Base-by-base conservation (phyloP, 2,329 filamentous ascomycete species). In the Sphaerostilbella broomeana region DNA sequence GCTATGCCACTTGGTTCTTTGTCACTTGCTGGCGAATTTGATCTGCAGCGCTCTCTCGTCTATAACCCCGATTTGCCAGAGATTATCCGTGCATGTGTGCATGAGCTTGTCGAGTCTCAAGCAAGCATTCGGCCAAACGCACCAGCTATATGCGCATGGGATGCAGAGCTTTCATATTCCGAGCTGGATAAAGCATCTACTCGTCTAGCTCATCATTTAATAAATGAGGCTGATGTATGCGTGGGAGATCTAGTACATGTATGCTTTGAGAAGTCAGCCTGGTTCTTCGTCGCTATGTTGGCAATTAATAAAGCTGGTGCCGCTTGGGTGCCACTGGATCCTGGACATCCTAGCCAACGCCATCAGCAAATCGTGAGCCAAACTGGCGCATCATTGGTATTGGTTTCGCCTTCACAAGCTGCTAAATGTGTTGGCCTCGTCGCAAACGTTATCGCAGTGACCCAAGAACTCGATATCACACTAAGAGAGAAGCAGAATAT, bases 251-350 rank as follows among this genome's bases (percentile, higher is more conserved):
- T 41, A 21, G 31, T 41, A 7, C 38, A 41, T 13, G 38, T 41
- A 25, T 41, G 38, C 12, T 41, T 41, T 7, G 38, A 41, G n/a
- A 41, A 41, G 9, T 41, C 38, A 15, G 21, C 36, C 18, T 40
- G 35, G 35, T 39, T 40, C 10, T 16, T 43, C 10, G 30, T 43
- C 17, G 35, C 35, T 8, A 31, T 43, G 8, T 13, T 43, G 6
- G 40, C 40, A 3, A 35, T 43, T 2, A 39, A 39, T 12, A 43
- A 43, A 12, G 40, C 40, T 5, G 40, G 40, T 4, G 40, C 24
- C 17, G 40, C 36, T 19, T 43, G 36, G 35, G 29, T 40, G 6
- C 40, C 40, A 6, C 20, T 43, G 8, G 40, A 43, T 24, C 36
- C 40, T 13, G 19, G 25, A 1, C 38, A 41, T 12, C 38, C 38